Evolutionary conservation across 1,139 yeast species (phyloP).

Genomic region (Yamadazyma friedrichii): DNA sequence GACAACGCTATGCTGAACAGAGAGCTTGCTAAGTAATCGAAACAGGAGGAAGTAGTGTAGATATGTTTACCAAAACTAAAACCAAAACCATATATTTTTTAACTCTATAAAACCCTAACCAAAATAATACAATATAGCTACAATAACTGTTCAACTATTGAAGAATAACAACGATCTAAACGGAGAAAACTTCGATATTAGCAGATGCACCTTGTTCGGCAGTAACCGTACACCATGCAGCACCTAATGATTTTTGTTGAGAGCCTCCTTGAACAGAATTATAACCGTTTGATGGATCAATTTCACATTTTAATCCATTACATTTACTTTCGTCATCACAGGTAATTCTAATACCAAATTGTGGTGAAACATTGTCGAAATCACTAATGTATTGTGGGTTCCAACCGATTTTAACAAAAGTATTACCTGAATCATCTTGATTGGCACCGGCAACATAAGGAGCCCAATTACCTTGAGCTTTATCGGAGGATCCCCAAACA

Average conservation of each 20-base stretch:
- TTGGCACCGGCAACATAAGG: slow-evolving; percentile 93
- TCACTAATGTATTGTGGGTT: slow-evolving; percentile 78
- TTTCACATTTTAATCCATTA: slow-evolving; percentile 73
- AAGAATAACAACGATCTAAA: slow-evolving; percentile 10
- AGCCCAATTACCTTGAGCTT: slow-evolving; percentile 85
- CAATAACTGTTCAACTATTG: background rate
- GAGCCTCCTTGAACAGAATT: slow-evolving; percentile 50
- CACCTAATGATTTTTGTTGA: slow-evolving; percentile 60
- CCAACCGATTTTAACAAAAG: slow-evolving; percentile 86
- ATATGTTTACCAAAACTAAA: too few species aligned
- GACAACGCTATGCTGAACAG: too few species aligned
- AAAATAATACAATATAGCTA: background rate
- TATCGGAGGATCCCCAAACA: slow-evolving; percentile 71
- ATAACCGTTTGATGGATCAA: slow-evolving; percentile 66
- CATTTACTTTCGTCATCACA: slow-evolving; percentile 71
- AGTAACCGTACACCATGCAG: slow-evolving; percentile 79
- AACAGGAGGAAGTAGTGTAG: too few species aligned
- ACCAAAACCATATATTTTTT: slow-evolving; percentile 4
- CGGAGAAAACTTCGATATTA: slow-evolving; percentile 66
- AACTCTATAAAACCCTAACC: background rate
- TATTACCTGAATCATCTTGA: slow-evolving; percentile 63
- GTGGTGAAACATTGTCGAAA: slow-evolving; percentile 55
- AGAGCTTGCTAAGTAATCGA: too few species aligned
- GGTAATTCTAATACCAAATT: slow-evolving; percentile 68
- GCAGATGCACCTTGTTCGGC: slow-evolving; percentile 66